Evolutionary conservation across 495 filamentous ascomycete species (phyloP), one percentile per base, ranked within the genome.

Genomic region (Baudoinia panamericana): DNA sequence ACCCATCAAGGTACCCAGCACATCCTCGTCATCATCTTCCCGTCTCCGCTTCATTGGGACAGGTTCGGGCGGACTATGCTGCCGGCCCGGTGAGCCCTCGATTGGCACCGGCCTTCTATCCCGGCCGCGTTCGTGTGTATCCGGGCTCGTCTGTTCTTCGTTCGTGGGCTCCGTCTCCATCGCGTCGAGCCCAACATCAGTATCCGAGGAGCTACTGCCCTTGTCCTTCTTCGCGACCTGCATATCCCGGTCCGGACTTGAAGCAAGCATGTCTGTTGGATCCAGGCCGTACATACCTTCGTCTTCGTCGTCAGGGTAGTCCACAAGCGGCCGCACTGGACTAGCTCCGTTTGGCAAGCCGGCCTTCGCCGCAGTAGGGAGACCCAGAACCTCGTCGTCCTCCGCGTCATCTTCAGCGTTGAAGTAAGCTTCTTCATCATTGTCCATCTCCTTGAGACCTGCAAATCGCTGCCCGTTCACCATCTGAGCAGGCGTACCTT

Each of bases 401-500:
- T 92, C 82, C 19, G 87, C 84, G 40, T 93, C 85, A 3, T 78
- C 81, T 8, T 75, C 78, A 20, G 25, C 30, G 17, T 51, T 88
- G 69, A 93, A 96, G 58, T 97, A 97, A 22, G 84, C 84, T 50
- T 95, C 88, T 58, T 96, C 83, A 2, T 75, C 75, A 16, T 78
- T 68, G 56, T 96, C 92, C 64, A 87, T 71, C 47, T 94, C 90
- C 60, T 75, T 80, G 34, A 84, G 68, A 7, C 77, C 82, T 48
- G 75, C 75, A 70, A 83, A 87, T 26, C 43, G 78, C 22, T 73
- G 72, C 18, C 79, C 80, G 40, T 78, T 82, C 29, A 73, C 54
- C 25, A 43, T 38, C 20, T 56, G 23, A 16, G 45, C 42, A n/a
- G 51, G 46, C 13, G 46, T 54, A 0, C 39, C 50, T 33, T 74